Evolutionary conservation across 495 filamentous ascomycete species (phyloP).

Genomic region (Physcia stellaris): DNA sequence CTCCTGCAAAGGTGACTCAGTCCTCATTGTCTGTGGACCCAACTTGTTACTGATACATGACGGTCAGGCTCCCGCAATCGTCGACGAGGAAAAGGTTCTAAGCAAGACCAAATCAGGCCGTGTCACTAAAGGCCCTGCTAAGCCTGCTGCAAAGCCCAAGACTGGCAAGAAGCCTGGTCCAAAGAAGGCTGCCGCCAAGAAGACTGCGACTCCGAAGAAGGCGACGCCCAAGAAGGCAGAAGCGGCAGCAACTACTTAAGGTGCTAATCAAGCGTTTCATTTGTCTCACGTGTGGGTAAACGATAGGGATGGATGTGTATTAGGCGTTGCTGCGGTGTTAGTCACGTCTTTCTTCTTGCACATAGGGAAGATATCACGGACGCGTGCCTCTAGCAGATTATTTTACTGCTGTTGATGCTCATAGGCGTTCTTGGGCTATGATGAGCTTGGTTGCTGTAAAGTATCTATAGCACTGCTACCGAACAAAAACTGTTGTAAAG

Average conservation of each 20-base stretch:
- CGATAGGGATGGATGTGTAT: no score
- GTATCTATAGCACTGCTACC: no score
- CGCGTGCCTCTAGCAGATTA: no score
- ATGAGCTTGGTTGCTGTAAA: no score
- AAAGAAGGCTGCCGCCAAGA: conserved; percentile 46
- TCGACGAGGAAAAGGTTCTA: conserved; percentile 59
- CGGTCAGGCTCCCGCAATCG: conserved; percentile 48
- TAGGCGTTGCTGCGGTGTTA: no score
- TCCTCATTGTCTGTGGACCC: neutral
- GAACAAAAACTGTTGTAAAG: no score
- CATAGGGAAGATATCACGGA: no score
- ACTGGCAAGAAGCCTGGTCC: conserved; percentile 43
- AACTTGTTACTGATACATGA: conserved; percentile 1
- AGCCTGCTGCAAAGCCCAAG: conserved; percentile 42
- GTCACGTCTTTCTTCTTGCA: no score
- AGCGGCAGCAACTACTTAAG: conserved; percentile 10
- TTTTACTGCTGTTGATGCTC: no score
- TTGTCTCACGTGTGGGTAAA: no score
- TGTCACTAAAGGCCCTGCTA: conserved; percentile 62
- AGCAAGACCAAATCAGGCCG: conserved; percentile 87
- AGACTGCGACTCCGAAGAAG: conserved; percentile 20
- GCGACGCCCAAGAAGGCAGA: conserved; percentile 13
- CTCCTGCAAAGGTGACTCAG: conserved; percentile 28
- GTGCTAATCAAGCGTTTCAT: no score
- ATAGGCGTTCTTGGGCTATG: no score